Evolutionary conservation across 116 monocot genomes (phyloP).

Genomic region (Trichopus zeylanicus): DNA sequence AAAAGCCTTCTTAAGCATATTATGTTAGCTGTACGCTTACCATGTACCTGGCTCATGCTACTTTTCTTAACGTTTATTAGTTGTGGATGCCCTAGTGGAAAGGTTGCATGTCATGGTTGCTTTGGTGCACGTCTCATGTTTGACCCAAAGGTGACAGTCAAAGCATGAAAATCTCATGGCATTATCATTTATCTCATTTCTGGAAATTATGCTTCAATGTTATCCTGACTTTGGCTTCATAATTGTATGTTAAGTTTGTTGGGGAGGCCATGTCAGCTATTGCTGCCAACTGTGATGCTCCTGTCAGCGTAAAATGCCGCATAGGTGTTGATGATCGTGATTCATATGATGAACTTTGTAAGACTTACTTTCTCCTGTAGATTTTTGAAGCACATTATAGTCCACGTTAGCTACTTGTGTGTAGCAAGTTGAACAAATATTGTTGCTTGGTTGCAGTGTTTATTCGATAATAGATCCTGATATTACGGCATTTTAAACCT

Average conservation of each 20-base stretch:
- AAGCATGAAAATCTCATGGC: neutral
- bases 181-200: neutral
- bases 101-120: constrained; percentile 98
- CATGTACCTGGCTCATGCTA: neutral
- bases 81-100: constrained; percentile 95
- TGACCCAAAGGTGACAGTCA: constrained; percentile 71
- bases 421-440: neutral
- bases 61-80: constrained; percentile 27
- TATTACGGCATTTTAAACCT: too few relatives aligned
- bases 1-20: constrained; percentile 5
- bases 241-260: constrained; percentile 66
- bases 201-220: too few relatives aligned
- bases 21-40: neutral
- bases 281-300: constrained; percentile 73
- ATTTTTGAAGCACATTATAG: neutral
- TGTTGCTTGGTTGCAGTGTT: too few relatives aligned
- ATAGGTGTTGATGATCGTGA: constrained; percentile 95
- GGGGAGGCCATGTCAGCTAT: constrained; percentile 89
- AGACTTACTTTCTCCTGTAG: constrained; percentile 16
- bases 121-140: constrained; percentile 97
- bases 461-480: too few relatives aligned
- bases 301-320: constrained; percentile 96
- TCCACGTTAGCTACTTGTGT: neutral
- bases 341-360: constrained; percentile 92
- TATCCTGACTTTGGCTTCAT: neutral